These are phyloP conservation scores for Coelastrella sp. DNA, from an alignment of 139 green algal species.

Conservation along the genomic window DNA sequence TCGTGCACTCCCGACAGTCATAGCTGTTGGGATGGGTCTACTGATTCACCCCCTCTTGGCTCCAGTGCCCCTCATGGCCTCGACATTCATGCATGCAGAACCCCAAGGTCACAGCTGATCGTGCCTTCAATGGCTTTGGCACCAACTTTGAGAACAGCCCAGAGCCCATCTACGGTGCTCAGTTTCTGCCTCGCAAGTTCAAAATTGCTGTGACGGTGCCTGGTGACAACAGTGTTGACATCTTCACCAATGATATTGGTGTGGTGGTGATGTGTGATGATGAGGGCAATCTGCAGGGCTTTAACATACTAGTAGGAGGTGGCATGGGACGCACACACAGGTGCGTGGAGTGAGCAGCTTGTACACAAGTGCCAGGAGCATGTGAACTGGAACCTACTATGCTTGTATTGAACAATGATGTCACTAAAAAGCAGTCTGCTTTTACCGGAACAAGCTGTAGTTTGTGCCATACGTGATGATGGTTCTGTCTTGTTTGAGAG, in stretches of 20 bases:
- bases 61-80: too few relatives aligned
- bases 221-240: constrained; percentile 96
- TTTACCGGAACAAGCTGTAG: not conserved
- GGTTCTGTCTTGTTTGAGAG: too few relatives aligned
- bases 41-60: too few relatives aligned
- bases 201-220: constrained; percentile 94
- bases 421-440: not conserved
- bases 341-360: not conserved
- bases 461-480: too few relatives aligned
- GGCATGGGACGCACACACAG: constrained; percentile 95
- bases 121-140: constrained; percentile 90
- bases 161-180: constrained; percentile 97
- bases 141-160: constrained; percentile 96
- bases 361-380: not conserved
- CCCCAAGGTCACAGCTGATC: constrained; percentile 88
- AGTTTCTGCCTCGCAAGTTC: constrained; percentile 99
- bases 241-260: constrained; percentile 97
- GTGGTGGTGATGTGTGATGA: constrained; percentile 89
- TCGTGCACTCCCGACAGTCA: too few relatives aligned
- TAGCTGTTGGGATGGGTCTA: too few relatives aligned
- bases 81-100: constrained; percentile 69
- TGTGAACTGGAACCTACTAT: too few relatives aligned
- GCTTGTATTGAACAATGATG: too few relatives aligned
- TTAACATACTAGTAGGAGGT: constrained; percentile 94
- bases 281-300: constrained; percentile 86